Evolutionary conservation across 345 rosid genomes (phyloP).

Genomic region (Lepidium africanum): DNA sequence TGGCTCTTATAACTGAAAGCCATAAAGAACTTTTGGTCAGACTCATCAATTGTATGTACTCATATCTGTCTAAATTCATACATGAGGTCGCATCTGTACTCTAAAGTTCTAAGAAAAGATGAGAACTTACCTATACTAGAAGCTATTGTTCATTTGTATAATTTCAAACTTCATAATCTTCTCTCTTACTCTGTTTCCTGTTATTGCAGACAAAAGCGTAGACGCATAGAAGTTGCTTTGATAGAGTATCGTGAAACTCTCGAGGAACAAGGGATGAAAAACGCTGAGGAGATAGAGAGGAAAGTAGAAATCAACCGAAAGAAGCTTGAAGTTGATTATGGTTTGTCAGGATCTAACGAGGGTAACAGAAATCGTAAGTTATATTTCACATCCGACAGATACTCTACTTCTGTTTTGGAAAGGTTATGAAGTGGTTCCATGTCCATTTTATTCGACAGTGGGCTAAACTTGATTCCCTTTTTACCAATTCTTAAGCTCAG

Average conservation of each 20-base stretch:
- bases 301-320: constrained; percentile 71
- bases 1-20: constrained; percentile 2
- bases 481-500: background rate
- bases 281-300: constrained; percentile 77
- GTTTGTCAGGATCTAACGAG: constrained; percentile 35
- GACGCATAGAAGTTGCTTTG: constrained; percentile 85
- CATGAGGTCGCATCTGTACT: background rate
- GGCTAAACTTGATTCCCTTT: background rate
- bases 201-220: constrained; percentile 67
- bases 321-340: constrained; percentile 67
- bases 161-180: background rate
- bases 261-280: constrained; percentile 80
- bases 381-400: background rate
- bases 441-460: background rate
- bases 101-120: background rate
- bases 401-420: background rate
- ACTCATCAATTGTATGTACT: background rate
- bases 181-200: constrained; percentile 7
- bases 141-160: constrained; percentile 1
- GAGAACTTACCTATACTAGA: background rate
- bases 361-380: constrained; percentile 50
- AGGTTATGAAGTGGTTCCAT: background rate
- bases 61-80: background rate
- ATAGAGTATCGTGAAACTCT: constrained; percentile 95
- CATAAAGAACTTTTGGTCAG: background rate